phyloP scores from a whole-genome alignment of 768 basidiomycete genomes.

The Termitomyces titanicus region DNA sequence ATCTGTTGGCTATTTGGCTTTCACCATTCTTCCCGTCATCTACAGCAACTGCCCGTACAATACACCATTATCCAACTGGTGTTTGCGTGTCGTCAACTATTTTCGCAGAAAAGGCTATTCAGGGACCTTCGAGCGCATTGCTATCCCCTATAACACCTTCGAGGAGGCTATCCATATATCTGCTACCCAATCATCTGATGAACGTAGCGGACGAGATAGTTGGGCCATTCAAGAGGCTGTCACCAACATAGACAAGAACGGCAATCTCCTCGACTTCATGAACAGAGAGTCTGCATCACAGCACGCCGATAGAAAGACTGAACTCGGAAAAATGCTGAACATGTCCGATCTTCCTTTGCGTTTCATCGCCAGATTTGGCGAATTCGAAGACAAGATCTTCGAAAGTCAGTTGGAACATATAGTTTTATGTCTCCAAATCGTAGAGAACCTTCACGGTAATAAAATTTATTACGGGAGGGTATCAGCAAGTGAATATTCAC shows the following conservation, averaged over 20 bases:
- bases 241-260: neutral
- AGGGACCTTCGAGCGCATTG: neutral
- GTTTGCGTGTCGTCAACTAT: neutral
- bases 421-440: neutral
- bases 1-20: neutral
- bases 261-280: neutral
- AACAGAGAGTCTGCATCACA: neutral
- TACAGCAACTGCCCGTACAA: neutral
- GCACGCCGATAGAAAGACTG: neutral
- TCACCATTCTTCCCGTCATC: neutral
- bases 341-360: neutral
- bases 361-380: neutral
- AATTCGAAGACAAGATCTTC: neutral
- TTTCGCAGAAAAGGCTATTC: neutral
- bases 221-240: neutral
- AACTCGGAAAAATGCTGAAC: neutral
- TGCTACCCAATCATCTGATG: neutral
- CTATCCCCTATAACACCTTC: neutral
- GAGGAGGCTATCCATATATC: neutral
- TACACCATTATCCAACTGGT: neutral
- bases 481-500: neutral
- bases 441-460: neutral
- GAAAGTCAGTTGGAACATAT: neutral
- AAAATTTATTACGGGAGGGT: neutral
- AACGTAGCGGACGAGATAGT: neutral